phyloP scores from a whole-genome alignment of 805 yeast species.

The Metschnikowia shivogae region DNA sequence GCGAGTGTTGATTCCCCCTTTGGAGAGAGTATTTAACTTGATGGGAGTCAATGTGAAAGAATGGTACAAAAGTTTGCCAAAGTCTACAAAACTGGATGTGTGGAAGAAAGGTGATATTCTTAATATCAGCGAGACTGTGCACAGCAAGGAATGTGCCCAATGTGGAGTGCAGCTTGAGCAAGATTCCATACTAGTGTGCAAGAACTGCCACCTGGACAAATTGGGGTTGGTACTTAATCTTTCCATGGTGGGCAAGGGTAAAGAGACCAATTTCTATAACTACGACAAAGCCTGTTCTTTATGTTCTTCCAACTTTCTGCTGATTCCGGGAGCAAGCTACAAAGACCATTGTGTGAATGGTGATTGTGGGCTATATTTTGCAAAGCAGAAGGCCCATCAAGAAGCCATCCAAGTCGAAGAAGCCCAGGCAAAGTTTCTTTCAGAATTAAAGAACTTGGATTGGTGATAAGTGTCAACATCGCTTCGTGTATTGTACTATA shows the following conservation, averaged over 20 bases:
- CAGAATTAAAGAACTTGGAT: not conserved
- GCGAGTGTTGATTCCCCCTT: conserved; percentile 82
- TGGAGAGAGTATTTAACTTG: conserved; percentile 76
- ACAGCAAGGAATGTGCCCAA: conserved; percentile 10
- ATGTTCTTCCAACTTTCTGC: conserved; percentile 22
- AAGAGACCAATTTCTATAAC: conserved; percentile 11
- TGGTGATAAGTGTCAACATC: not conserved
- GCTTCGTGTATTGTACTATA: not conserved
- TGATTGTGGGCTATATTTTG: conserved; percentile 62
- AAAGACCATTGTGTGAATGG: conserved; percentile 47
- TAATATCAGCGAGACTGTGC: conserved; percentile 9
- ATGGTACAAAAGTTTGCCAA: conserved; percentile 76
- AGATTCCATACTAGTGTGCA: conserved; percentile 17
- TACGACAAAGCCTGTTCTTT: conserved; percentile 17
- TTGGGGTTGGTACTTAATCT: conserved; percentile 31
- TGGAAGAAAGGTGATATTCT: conserved; percentile 10
- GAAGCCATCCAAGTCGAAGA: conserved; percentile 1
- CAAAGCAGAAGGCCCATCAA: conserved; percentile 40
- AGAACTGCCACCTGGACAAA: conserved; percentile 26
- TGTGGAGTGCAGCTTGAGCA: conserved; percentile 12
- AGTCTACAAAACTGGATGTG: conserved; percentile 13
- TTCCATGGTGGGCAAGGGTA: conserved; percentile 17
- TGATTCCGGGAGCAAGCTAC: conserved; percentile 7
- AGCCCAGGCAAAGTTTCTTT: not conserved
- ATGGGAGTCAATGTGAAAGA: conserved; percentile 73